Conservation (phyloP, 805 yeast species). For the Candida germanica region DNA sequence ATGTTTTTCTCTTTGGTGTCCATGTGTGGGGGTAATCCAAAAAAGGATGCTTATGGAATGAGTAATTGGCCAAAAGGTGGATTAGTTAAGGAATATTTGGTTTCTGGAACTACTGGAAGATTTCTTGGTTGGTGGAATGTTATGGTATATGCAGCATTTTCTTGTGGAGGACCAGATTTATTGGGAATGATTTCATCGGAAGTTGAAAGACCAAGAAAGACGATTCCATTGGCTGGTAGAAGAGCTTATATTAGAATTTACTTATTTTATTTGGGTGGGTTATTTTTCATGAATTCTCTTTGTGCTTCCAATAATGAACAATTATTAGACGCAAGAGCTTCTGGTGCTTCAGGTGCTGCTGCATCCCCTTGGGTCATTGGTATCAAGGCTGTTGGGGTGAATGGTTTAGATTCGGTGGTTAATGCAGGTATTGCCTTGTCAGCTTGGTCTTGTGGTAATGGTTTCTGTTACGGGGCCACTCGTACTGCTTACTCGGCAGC, state of each 20-base stretch:
- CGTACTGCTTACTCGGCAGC: slow-evolving; percentile 33
- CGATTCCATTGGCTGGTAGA: slow-evolving; percentile 31
- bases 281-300: slow-evolving; percentile 33
- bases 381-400: slow-evolving; percentile 30
- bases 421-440: slow-evolving; percentile 32
- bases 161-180: slow-evolving; percentile 37
- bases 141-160: slow-evolving; percentile 32
- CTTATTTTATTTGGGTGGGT: slow-evolving; percentile 36
- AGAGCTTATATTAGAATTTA: slow-evolving; percentile 34
- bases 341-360: slow-evolving; percentile 36
- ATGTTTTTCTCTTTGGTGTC: slow-evolving; percentile 32
- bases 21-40: slow-evolving; percentile 41
- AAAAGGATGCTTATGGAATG: slow-evolving; percentile 32
- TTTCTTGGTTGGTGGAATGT: slow-evolving; percentile 35
- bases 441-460: slow-evolving; percentile 39
- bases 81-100: slow-evolving; percentile 24
- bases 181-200: slow-evolving; percentile 38
- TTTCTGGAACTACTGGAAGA: slow-evolving; percentile 28
- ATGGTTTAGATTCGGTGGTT: slow-evolving; percentile 33
- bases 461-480: slow-evolving; percentile 32
- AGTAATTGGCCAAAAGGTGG: slow-evolving; percentile 35
- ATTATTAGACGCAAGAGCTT: slow-evolving; percentile 20
- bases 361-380: slow-evolving; percentile 40
- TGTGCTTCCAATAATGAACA: slow-evolving; percentile 33
- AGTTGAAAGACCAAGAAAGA: slow-evolving; percentile 39